These are phyloP conservation scores for Phaseolus lunatus DNA, from an alignment of 306 rosid genomes.

Conservation along the genomic window DNA sequence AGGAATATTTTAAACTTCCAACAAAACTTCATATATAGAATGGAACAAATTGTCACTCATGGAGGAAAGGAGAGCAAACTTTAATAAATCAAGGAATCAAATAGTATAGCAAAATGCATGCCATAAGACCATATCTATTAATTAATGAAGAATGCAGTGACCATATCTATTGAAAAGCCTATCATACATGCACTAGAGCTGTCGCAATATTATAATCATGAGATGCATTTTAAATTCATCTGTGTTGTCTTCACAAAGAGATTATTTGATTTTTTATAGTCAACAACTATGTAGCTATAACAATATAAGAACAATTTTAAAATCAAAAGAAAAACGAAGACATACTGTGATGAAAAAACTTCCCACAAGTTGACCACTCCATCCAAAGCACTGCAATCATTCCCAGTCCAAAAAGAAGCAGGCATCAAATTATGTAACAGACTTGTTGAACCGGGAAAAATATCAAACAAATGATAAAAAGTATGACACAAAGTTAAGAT, in stretches of 20 bases:
- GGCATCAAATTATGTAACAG: constrained; percentile 31
- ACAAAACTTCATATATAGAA: background rate
- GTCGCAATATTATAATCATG: background rate
- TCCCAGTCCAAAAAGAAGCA: constrained; percentile 40
- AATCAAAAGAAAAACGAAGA: constrained; percentile 4
- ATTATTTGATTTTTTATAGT: background rate
- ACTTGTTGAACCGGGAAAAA: constrained; percentile 1
- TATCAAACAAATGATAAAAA: background rate
- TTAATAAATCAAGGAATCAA: background rate
- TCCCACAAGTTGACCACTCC: constrained; percentile 84
- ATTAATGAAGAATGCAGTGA: too few relatives aligned
- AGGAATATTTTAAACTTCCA: background rate
- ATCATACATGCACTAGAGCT: background rate
- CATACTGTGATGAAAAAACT: constrained; percentile 69
- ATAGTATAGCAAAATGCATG: background rate
- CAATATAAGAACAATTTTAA: background rate
- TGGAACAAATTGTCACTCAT: constrained; percentile 3
- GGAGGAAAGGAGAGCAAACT: background rate
- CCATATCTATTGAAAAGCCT: too few relatives aligned
- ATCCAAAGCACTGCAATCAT: constrained; percentile 82
- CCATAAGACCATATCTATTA: too few relatives aligned
- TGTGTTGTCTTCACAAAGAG: background rate
- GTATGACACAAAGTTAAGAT: background rate
- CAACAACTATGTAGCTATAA: background rate
- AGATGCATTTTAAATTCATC: background rate